phyloP scores from a whole-genome alignment of 2,329 filamentous ascomycete genomes.

The Sclerotinia sclerotiorum region DNA sequence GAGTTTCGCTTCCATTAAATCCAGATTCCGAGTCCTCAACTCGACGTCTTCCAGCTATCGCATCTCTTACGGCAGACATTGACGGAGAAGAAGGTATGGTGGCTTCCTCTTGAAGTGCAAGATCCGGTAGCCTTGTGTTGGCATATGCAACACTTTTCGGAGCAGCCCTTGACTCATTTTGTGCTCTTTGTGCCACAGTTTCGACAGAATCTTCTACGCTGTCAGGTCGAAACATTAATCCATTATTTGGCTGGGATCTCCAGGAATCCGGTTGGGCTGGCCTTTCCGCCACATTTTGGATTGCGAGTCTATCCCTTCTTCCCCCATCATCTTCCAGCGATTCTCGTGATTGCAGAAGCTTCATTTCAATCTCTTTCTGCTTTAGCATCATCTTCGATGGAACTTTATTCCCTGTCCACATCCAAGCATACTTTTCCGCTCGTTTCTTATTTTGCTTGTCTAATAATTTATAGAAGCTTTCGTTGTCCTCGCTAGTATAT shows the following conservation, averaged over 20 bases:
- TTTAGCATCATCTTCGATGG: slow-evolving; percentile 74
- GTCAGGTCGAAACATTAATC: slow-evolving; percentile 81
- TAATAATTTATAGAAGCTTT: slow-evolving; percentile 89
- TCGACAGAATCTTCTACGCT: slow-evolving; percentile 58
- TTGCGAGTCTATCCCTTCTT: slow-evolving; percentile 58
- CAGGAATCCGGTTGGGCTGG: slow-evolving; percentile 77
- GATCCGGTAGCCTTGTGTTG: slow-evolving; percentile 74
- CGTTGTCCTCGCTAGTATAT: slow-evolving; percentile 97
- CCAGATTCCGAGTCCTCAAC: slow-evolving; percentile 61
- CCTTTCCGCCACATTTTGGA: slow-evolving; percentile 66
- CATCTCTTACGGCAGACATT: slow-evolving; percentile 78
- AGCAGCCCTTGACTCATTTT: slow-evolving; percentile 68
- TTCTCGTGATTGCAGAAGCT: slow-evolving; percentile 47
- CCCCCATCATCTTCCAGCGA: slow-evolving; percentile 56
- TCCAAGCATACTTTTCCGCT: slow-evolving; percentile 82
- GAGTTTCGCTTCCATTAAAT: slow-evolving; percentile 68
- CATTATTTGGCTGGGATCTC: slow-evolving; percentile 73
- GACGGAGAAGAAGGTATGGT: slow-evolving; percentile 72
- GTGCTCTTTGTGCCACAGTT: slow-evolving; percentile 67
- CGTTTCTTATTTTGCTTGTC: slow-evolving; percentile 87
- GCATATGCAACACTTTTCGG: slow-evolving; percentile 77
- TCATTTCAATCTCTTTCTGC: slow-evolving; percentile 61
- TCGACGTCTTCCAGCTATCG: slow-evolving; percentile 72
- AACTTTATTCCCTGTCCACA: slow-evolving; percentile 81
- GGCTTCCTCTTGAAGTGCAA: slow-evolving; percentile 43